phyloP scores from a whole-genome alignment of 176 grass and related monocot genomes.

The Musa troglodytarum region DNA sequence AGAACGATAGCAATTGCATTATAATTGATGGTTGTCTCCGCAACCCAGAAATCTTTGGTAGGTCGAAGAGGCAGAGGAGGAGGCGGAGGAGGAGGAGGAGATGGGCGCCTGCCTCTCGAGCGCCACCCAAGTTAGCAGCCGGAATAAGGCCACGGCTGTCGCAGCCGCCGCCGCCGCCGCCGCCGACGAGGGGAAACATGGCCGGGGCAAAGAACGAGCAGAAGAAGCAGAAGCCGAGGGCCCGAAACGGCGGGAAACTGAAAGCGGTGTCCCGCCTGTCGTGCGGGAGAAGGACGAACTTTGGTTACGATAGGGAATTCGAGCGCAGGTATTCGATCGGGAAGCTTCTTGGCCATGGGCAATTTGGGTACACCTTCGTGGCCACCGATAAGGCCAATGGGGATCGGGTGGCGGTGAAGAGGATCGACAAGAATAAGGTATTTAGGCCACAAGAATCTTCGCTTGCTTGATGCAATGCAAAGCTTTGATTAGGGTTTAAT shows the following conservation, averaged over 20 bases:
- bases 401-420: slow-evolving; percentile 69
- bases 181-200: neutral
- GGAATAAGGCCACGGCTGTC: neutral
- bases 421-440: slow-evolving; percentile 94
- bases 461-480: neutral
- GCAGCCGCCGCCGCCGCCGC: neutral
- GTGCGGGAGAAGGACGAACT: slow-evolving; percentile 77
- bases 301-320: slow-evolving; percentile 82
- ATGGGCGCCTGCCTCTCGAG: slow-evolving; percentile 17
- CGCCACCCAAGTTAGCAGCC: neutral
- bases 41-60: neutral
- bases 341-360: slow-evolving; percentile 72
- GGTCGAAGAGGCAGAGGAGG: neutral
- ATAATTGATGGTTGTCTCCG: slow-evolving; percentile 16
- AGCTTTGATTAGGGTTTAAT: neutral
- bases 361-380: slow-evolving; percentile 75
- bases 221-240: neutral
- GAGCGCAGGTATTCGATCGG: slow-evolving; percentile 51
- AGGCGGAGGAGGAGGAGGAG: neutral
- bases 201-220: neutral
- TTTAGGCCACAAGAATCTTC: neutral
- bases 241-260: neutral
- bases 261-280: slow-evolving; percentile 20
- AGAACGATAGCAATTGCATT: neutral
- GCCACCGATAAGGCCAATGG: slow-evolving; percentile 53